Percentiles rank a stretch among this genome's conserved stretches.
These are phyloP conservation scores for Russula ochroleuca DNA, from an alignment of 768 basidiomycete genomes.

Conservation along the genomic window DNA sequence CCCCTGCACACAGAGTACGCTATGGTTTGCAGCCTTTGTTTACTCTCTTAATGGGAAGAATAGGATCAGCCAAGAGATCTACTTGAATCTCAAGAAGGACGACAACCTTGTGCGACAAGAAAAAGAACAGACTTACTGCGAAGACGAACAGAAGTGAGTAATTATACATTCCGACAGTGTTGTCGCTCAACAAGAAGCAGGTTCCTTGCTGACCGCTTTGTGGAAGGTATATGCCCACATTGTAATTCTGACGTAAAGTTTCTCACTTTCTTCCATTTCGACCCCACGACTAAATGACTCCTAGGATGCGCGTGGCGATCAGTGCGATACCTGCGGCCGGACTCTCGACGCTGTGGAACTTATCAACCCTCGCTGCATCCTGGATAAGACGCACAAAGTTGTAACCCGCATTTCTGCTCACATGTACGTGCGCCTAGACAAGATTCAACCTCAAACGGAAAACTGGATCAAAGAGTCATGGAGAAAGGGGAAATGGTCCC, in stretches of 20 bases:
- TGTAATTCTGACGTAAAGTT: constrained; percentile 70
- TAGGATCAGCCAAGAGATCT: constrained; percentile 90
- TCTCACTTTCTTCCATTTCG: neutral
- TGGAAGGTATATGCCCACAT: constrained; percentile 96
- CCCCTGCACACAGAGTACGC: constrained; percentile 80
- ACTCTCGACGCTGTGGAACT: constrained; percentile 93
- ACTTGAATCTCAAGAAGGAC: constrained; percentile 76
- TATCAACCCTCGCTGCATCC: constrained; percentile 89
- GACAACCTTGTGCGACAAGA: constrained; percentile 74
- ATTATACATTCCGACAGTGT: constrained; percentile 5
- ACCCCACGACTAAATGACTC: neutral
- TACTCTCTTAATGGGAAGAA: constrained; percentile 3
- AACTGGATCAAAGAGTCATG: constrained; percentile 82
- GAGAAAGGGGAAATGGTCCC: constrained; percentile 85
- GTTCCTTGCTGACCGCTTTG: constrained; percentile 95
- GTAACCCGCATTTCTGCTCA: constrained; percentile 76
- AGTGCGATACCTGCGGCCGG: constrained; percentile 90
- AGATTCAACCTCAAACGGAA: constrained; percentile 75
- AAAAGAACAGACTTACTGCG: constrained; percentile 92
- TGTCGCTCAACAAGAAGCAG: constrained; percentile 37
- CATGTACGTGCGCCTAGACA: constrained; percentile 87
- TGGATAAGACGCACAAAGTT: constrained; percentile 75
- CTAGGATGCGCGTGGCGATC: constrained; percentile 95
- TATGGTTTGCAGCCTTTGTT: neutral
- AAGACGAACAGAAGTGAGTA: constrained; percentile 76